A percentile compares a stretch with the other conserved stretches of the same genome.
phyloP scores from a whole-genome alignment of 2,329 filamentous ascomycete genomes.

The Colletotrichum chlorophyti region DNA sequence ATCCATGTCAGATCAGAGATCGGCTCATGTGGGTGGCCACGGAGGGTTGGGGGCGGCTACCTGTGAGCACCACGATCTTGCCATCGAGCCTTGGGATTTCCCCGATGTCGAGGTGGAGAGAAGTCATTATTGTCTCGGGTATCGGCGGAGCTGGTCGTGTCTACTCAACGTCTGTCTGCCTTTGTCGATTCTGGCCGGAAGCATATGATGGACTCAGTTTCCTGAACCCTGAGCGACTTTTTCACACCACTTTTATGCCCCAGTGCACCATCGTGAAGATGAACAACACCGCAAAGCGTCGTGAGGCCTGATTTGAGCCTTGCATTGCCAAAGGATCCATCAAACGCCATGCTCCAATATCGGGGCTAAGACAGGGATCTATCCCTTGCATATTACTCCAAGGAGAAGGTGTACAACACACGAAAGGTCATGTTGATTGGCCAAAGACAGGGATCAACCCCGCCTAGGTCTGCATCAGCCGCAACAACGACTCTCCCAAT shows the following conservation, averaged over 20 bases:
- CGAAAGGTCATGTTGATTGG: background rate
- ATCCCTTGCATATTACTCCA: background rate
- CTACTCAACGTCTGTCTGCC: background rate
- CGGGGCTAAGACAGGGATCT: background rate
- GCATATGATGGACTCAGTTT: background rate
- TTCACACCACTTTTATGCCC: background rate
- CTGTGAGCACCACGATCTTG: background rate
- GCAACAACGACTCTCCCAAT: background rate
- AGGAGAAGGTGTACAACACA: background rate
- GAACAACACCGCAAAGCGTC: background rate
- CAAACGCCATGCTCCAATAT: background rate
- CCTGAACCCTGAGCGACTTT: background rate
- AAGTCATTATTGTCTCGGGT: background rate
- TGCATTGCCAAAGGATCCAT: background rate
- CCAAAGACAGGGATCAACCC: background rate
- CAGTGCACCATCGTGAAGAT: background rate
- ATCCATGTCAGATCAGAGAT: background rate
- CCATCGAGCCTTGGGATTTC: background rate
- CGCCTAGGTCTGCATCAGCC: background rate
- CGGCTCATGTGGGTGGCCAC: too few species aligned
- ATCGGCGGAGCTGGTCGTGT: background rate
- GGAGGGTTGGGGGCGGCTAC: background rate
- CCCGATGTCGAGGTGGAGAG: background rate
- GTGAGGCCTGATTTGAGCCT: background rate
- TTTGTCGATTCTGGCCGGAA: background rate